Conservation (phyloP, 352 stramenopile genomes). For the Pythium biforme region DNA sequence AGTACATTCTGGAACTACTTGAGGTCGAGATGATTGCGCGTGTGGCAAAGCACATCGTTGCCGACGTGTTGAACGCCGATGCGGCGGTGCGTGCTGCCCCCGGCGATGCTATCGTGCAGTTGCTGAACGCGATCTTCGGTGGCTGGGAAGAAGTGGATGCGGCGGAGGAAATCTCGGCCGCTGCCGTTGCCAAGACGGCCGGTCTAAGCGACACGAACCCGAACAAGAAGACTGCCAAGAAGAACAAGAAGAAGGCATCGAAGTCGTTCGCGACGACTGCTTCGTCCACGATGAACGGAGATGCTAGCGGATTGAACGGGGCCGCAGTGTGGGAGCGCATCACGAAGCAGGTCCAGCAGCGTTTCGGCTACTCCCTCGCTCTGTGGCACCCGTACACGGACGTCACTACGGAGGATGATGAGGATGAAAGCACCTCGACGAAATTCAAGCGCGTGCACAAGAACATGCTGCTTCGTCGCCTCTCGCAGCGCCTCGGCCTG, state of each 20-base stretch:
- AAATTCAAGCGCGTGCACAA: slow-evolving; percentile 67
- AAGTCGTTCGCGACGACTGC: slow-evolving; percentile 12
- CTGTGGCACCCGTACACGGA: slow-evolving; percentile 57
- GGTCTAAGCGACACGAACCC: slow-evolving; percentile 35
- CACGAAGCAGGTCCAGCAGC: slow-evolving; percentile 59
- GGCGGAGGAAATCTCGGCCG: slow-evolving; percentile 13
- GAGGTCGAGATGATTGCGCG: slow-evolving; percentile 97
- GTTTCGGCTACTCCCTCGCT: slow-evolving; percentile 77
- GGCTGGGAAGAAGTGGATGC: slow-evolving; percentile 27
- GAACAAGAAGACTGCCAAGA: slow-evolving; percentile 41
- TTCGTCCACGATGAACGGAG: slow-evolving; percentile 4
- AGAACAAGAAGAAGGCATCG: slow-evolving; percentile 37
- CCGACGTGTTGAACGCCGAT: slow-evolving; percentile 67
- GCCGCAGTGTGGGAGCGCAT: slow-evolving; percentile 60
- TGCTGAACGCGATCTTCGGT: slow-evolving; percentile 87
- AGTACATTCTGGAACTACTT: slow-evolving; percentile 93
- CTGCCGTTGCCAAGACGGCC: slow-evolving; percentile 19
- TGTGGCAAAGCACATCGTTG: slow-evolving; percentile 85
- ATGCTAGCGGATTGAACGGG: slow-evolving; percentile 30
- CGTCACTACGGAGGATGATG: slow-evolving; percentile 24
- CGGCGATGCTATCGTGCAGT: slow-evolving; percentile 69
- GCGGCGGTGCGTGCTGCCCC: slow-evolving; percentile 60
- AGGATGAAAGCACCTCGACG: slow-evolving; percentile 11
- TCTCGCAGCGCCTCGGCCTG: slow-evolving; percentile 93
- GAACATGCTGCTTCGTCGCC: slow-evolving; percentile 84